phyloP scores from a whole-genome alignment of 805 yeast genomes.

The Wickerhamiella musiphila region DNA sequence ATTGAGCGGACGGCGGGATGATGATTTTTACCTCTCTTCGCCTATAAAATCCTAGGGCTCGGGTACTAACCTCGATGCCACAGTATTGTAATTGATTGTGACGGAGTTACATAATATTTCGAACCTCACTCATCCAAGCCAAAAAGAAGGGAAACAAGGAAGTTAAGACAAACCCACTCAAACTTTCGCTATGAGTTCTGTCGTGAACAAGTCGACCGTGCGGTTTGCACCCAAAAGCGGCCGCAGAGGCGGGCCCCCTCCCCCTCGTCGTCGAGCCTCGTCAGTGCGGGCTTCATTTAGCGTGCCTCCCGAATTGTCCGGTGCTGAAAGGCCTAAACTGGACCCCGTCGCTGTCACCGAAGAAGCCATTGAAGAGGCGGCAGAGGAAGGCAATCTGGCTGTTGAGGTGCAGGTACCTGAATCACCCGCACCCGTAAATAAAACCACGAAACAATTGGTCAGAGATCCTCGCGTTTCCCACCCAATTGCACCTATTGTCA shows the following conservation, averaged over 20 bases:
- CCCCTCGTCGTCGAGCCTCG: conserved; percentile 14
- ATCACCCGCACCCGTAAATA: too few relatives aligned
- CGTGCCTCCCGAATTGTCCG: conserved; percentile 4
- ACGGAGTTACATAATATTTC: not conserved
- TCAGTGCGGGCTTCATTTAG: conserved; percentile 13
- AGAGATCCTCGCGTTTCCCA: too few relatives aligned
- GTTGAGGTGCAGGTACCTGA: too few relatives aligned
- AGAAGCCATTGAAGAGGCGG: conserved; percentile 1
- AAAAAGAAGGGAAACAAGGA: too few relatives aligned
- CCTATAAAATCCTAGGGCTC: too few relatives aligned
- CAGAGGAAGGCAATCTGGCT: not conserved
- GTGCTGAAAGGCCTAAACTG: not conserved
- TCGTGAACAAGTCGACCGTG: conserved; percentile 21
- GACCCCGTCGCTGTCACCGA: not conserved
- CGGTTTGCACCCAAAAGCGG: conserved; percentile 19
- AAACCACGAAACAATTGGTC: too few relatives aligned
- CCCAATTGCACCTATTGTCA: too few relatives aligned
- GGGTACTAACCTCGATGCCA: not conserved
- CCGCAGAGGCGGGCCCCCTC: conserved; percentile 11
- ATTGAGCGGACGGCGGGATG: not conserved
- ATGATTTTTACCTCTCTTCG: too few relatives aligned
- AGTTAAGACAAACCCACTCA: too few relatives aligned
- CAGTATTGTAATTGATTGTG: not conserved
- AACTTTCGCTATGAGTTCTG: conserved; percentile 18
- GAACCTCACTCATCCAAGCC: not conserved